Base-by-base conservation (phyloP, 331 rosid genomes). In the Cydonia oblonga region DNA sequence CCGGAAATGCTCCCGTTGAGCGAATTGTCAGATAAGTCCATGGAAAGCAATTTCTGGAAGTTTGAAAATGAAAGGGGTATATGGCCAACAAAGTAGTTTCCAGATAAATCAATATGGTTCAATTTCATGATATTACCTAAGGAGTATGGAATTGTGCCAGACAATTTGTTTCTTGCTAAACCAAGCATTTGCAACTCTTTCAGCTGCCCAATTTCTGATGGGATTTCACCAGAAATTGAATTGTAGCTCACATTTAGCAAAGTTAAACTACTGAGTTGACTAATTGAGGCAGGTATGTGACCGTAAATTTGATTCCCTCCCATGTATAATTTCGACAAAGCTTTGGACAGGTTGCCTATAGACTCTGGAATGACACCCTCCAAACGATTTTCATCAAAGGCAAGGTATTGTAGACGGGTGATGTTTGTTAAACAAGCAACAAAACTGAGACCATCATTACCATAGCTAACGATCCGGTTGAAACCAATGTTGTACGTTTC, bases 241-340 rank as follows among this genome's bases (percentile, higher is more conserved):
- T 90, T 92, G 66, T 75, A 40, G 83, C 82, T 85, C 70, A 92
- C 75, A 78, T 88, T 84, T 29, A 92, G 70, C 82, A 86, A 66
- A 54, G 62, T 66, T 79, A 92, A 82, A 74, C 87, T 63, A 2
- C 72, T 83, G 15, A 92, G 95, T 20, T 14, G 80, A 10, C 87
- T 82, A 22, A 92, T 72, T 6, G 96, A 86, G 22, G 76, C 0
- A 2, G 96, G 98, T 30, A 92, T 88, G 23, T 80, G 75, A 18
- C 98, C 98, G 9, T 72, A 68, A 64, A 92, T 83, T 8, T 73
- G 82, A 74, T 92, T 90, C 71, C 75, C 71, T 80, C 98, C 96
- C 90, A 92, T 88, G 88, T 78, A 84, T 20, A 90, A 29, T 0
- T 20, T 69, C 2, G 86, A 70, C 49, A 92, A 83, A 19, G 22